Conservation (phyloP, 345 rosid genomes). For the Eucalyptus tenuipes region DNA sequence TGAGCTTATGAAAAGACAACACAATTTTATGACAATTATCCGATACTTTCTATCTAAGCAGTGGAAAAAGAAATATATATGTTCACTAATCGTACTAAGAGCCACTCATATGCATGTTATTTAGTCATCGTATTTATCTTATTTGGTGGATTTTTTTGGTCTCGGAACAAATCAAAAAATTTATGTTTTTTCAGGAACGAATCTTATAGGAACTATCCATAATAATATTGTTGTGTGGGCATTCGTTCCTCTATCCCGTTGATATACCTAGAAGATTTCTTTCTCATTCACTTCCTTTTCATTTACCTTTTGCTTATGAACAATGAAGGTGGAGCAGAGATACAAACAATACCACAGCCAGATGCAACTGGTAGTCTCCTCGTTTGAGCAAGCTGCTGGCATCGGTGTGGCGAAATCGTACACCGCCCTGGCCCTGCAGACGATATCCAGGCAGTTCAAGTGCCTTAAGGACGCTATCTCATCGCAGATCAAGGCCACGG, state of each 20-base stretch:
- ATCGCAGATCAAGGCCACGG: conserved; percentile 37
- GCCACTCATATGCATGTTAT: background rate
- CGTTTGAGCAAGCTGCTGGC: conserved; percentile 62
- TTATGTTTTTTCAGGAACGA: background rate
- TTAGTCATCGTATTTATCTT: background rate
- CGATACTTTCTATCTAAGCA: background rate
- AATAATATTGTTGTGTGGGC: background rate
- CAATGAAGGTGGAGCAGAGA: conserved; percentile 47
- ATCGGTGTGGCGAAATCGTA: conserved; percentile 52
- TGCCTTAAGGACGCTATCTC: conserved; percentile 57
- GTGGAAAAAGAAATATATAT: background rate
- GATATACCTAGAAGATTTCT: background rate
- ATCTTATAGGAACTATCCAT: background rate
- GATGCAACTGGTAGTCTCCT: conserved; percentile 42
- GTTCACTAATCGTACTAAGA: background rate
- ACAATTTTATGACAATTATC: background rate
- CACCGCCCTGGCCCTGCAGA: conserved; percentile 52
- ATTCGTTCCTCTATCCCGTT: background rate
- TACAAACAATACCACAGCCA: conserved; percentile 64
- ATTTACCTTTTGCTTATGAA: background rate
- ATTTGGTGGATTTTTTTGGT: background rate
- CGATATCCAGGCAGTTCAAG: conserved; percentile 65
- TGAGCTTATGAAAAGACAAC: background rate
- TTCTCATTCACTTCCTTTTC: background rate
- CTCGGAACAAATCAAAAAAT: background rate